A percentile compares a stretch with the other conserved stretches of the same genome.
Conservation (phyloP, 306 rosid species). For the Astragalus glycyphyllos region DNA sequence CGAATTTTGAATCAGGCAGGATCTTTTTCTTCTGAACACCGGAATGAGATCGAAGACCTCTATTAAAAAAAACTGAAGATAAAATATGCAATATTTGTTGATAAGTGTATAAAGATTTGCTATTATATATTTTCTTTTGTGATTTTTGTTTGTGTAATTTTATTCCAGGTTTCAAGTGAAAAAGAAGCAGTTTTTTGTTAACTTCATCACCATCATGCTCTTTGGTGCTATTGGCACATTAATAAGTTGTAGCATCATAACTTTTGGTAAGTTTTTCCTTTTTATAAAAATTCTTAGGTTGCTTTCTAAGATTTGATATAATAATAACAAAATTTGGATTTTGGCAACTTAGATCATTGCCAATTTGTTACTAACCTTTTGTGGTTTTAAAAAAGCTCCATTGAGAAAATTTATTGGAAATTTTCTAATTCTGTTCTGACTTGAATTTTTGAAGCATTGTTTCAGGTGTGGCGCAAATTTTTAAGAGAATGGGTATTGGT, state of each 20-base stretch:
- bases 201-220: conserved; percentile 78
- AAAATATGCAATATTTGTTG: no score
- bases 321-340: neutral
- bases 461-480: conserved; percentile 73
- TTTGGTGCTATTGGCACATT: conserved; percentile 97
- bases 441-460: conserved; percentile 51
- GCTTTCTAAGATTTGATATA: neutral
- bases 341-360: neutral
- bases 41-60: no score
- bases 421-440: conserved; percentile 39
- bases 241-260: conserved; percentile 74
- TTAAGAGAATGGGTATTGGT: conserved; percentile 75
- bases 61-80: no score
- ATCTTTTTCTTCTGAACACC: no score
- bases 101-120: no score
- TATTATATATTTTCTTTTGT: neutral
- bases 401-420: no score
- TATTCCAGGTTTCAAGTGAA: conserved; percentile 95
- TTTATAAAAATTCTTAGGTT: conserved; percentile 5
- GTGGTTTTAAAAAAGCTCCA: no score
- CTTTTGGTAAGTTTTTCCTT: conserved; percentile 64
- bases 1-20: no score
- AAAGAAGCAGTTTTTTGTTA: conserved; percentile 93
- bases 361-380: conserved; percentile 12
- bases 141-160: conserved; percentile 35